These are phyloP conservation scores for Nannizziopsis arthrosporioides DNA, from an alignment of 2,329 filamentous ascomycete genomes.

Conservation along the genomic window DNA sequence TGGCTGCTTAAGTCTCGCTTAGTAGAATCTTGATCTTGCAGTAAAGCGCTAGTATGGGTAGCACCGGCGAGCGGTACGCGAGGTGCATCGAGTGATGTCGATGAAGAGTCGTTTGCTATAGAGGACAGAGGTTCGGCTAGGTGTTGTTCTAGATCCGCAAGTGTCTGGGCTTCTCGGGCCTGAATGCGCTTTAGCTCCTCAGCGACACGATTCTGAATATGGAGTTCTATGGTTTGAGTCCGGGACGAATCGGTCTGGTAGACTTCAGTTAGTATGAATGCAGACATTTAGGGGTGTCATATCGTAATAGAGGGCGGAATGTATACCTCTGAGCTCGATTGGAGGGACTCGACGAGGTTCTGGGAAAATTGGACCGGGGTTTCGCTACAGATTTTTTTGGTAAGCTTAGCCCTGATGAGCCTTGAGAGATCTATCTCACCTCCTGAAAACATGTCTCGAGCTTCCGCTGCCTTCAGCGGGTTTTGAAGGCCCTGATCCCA, in stretches of 20 bases:
- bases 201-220: conserved; percentile 77
- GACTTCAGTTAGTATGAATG: too few relatives aligned
- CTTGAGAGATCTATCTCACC: conserved; percentile 35
- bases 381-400: conserved; percentile 34
- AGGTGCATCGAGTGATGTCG: conserved; percentile 28
- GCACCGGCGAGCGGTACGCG: conserved; percentile 33
- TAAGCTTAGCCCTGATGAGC: too few relatives aligned
- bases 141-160: conserved; percentile 57
- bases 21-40: conserved; percentile 13
- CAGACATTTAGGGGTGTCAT: too few relatives aligned
- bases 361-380: conserved; percentile 62
- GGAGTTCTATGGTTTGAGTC: conserved; percentile 68
- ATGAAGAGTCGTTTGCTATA: conserved; percentile 14
- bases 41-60: conserved; percentile 4
- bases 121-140: conserved; percentile 27
- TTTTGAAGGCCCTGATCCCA: conserved; percentile 54
- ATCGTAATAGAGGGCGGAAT: neutral
- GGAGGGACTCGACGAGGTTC: conserved; percentile 68
- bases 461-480: conserved; percentile 38
- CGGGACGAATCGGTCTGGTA: conserved; percentile 80
- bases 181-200: conserved; percentile 73
- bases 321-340: conserved; percentile 71
- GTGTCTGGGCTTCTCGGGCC: conserved; percentile 55
- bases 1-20: conserved; percentile 32
- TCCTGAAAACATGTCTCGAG: conserved; percentile 50